phyloP scores from a whole-genome alignment of 2,329 filamentous ascomycete species.

The Lecanicillium sp. region DNA sequence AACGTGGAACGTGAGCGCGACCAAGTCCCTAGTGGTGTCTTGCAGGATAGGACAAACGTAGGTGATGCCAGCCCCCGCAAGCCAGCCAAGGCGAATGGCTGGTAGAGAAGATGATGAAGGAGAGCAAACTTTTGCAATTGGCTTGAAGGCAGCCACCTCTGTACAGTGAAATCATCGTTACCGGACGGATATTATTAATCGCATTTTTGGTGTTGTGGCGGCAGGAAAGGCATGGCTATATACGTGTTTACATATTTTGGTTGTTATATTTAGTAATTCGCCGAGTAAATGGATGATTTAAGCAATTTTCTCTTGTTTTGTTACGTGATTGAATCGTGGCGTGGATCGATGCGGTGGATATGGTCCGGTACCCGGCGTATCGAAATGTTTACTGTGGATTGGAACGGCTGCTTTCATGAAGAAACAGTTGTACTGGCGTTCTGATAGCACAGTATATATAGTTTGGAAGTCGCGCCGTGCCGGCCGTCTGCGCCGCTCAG shows the following conservation, averaged over 20 bases:
- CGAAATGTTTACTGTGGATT: too few species aligned
- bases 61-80: constrained; percentile 28
- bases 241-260: neutral
- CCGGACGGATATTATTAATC: constrained; percentile 7
- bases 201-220: constrained; percentile 11
- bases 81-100: constrained; percentile 30
- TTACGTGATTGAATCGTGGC: constrained; percentile 8
- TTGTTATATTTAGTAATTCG: constrained; percentile 2
- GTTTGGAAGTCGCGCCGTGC: neutral
- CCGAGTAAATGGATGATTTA: neutral
- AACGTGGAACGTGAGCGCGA: constrained; percentile 29
- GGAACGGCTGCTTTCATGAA: too few species aligned
- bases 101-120: neutral
- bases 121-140: neutral
- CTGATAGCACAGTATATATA: too few species aligned
- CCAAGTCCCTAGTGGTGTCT: constrained; percentile 24
- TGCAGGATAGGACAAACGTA: constrained; percentile 31
- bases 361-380: neutral
- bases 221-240: constrained; percentile 4
- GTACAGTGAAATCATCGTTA: constrained; percentile 8
- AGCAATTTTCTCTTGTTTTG: neutral
- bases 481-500: too few species aligned
- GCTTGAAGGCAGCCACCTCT: neutral
- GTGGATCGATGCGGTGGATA: constrained; percentile 6
- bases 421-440: too few species aligned